Conservation (phyloP, 176 grass and related monocot species). For the Saccharum spontaneum region DNA sequence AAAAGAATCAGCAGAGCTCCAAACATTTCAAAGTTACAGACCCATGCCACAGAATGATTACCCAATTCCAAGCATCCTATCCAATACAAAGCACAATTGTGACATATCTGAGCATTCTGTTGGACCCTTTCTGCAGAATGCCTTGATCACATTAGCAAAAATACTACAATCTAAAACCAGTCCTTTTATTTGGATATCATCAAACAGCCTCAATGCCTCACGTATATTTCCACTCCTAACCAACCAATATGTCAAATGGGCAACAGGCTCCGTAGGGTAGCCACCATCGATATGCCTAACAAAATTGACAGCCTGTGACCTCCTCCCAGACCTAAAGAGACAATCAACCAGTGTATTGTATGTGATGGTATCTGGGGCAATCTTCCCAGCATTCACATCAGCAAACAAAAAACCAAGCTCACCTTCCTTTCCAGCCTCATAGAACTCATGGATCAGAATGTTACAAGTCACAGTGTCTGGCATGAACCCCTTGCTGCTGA, state of each 20-base stretch:
- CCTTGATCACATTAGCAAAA: conserved; percentile 73
- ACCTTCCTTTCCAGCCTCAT: conserved; percentile 44
- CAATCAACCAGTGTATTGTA: conserved; percentile 68
- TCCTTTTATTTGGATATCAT: conserved; percentile 67
- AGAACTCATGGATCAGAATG: conserved; percentile 78
- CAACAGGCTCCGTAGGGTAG: conserved; percentile 49
- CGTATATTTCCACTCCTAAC: conserved; percentile 51
- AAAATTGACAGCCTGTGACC: conserved; percentile 56
- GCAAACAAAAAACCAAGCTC: conserved; percentile 67
- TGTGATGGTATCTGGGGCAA: conserved; percentile 60
- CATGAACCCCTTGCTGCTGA: conserved; percentile 65
- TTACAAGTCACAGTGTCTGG: conserved; percentile 83
- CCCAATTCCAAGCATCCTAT: conserved; percentile 69
- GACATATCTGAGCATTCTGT: conserved; percentile 48
- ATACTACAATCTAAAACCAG: conserved; percentile 56
- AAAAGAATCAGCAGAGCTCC: conserved; percentile 4
- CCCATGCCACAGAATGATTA: conserved; percentile 27
- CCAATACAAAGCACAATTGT: conserved; percentile 61
- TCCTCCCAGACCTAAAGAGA: conserved; percentile 71
- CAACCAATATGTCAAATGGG: conserved; percentile 75
- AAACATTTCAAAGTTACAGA: background rate
- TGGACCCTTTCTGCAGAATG: conserved; percentile 78
- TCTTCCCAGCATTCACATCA: conserved; percentile 48
- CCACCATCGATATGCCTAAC: conserved; percentile 60
- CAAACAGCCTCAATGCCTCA: conserved; percentile 61